Evolutionary conservation across 352 stramenopile genomes (phyloP).

Genomic region (Globisporangium acanthophoron): DNA sequence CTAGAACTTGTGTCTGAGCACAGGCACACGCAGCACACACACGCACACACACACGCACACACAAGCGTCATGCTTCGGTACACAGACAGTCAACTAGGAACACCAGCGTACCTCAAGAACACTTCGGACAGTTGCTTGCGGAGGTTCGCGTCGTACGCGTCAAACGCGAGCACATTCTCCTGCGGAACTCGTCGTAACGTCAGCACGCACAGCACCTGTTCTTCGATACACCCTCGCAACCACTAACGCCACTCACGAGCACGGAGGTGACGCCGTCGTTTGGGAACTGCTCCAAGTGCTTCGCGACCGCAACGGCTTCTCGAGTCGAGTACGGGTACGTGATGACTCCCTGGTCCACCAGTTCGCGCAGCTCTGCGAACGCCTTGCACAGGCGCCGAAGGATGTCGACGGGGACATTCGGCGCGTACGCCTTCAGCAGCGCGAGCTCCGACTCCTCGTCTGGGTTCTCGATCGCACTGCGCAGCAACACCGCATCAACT

Average conservation of each 20-base stretch:
- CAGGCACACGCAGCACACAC: not conserved
- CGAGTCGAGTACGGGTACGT: conserved; percentile 94
- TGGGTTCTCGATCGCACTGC: conserved; percentile 84
- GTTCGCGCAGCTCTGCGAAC: conserved; percentile 88
- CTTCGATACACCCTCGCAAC: not conserved
- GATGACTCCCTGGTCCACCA: conserved; percentile 87
- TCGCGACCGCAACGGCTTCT: conserved; percentile 92
- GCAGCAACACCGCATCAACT: not conserved
- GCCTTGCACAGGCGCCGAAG: conserved; percentile 80
- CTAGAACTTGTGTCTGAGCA: conserved; percentile 11
- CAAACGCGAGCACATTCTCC: conserved; percentile 94
- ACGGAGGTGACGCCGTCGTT: conserved; percentile 85
- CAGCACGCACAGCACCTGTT: not conserved
- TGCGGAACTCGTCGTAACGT: conserved; percentile 20
- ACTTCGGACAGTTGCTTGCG: conserved; percentile 71
- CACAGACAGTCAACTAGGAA: conserved; percentile 6
- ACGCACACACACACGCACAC: conserved; percentile 4
- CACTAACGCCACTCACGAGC: conserved; percentile 27
- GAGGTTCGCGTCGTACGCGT: conserved; percentile 79
- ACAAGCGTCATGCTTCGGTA: not conserved
- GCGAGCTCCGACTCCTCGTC: conserved; percentile 89
- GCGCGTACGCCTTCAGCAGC: conserved; percentile 89
- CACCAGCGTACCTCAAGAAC: conserved; percentile 57
- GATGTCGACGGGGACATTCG: conserved; percentile 66
- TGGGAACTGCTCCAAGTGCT: conserved; percentile 92